phyloP scores from a whole-genome alignment of 1,139 yeast species.

The Kodamaea sp. region DNA sequence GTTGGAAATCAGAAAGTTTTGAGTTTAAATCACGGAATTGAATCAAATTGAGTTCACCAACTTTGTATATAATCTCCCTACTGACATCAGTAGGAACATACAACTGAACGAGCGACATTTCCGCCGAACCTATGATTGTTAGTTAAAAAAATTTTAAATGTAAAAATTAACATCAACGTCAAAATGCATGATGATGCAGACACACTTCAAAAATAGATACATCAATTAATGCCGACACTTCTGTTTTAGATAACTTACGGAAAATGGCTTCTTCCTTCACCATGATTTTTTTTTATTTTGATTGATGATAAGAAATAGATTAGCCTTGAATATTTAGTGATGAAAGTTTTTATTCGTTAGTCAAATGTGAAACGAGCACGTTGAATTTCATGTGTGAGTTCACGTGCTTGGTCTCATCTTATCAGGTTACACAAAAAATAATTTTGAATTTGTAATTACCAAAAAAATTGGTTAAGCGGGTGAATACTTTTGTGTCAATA shows the following conservation, averaged over 20 bases:
- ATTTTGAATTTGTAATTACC: no score
- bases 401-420: no score
- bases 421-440: no score
- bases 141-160: neutral
- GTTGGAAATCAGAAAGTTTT: slow-evolving; percentile 66
- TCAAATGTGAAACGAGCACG: no score
- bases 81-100: slow-evolving; percentile 71
- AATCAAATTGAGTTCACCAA: slow-evolving; percentile 61
- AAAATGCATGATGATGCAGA: neutral
- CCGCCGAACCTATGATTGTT: slow-evolving; percentile 54
- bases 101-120: slow-evolving; percentile 71
- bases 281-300: slow-evolving; percentile 14
- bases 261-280: slow-evolving; percentile 64
- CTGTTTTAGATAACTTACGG: slow-evolving; percentile 39
- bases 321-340: no score
- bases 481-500: no score
- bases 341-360: no score
- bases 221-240: neutral
- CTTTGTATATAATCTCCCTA: slow-evolving; percentile 58
- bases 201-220: neutral
- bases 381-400: no score
- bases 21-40: slow-evolving; percentile 71
- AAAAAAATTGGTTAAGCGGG: no score
- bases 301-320: no score
- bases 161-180: slow-evolving; percentile 15